Evolutionary conservation across 148 eudicot genomes (phyloP), one percentile per base, ranked within the genome.

Genomic region (Cornus kousa): DNA sequence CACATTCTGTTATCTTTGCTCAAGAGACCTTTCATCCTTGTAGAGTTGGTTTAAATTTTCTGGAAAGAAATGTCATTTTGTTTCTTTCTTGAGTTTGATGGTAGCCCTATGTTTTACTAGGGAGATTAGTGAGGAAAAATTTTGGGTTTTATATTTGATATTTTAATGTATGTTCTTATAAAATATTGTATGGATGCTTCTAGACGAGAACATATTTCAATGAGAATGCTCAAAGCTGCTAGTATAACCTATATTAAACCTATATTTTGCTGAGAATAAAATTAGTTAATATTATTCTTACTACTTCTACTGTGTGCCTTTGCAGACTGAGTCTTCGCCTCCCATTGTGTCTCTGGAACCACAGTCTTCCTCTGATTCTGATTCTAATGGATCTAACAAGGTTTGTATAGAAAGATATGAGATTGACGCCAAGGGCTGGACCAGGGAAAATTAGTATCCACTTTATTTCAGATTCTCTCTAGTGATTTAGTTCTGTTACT

Each of bases 291-390:
- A 62, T n/a, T 62, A 19, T 62, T 62, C 31, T 68, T 16, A 14
- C 32, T 46, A n/a, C 13, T 14, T 66, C 13, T 59, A n/a, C 13
- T 43, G 4, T 78, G 40, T 78, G 37, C 70, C 40, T 78, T 20
- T 80, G 79, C 91, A 92, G 98, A 73, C 86, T 71, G 86, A 68
- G 43, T 92, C 94, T 62, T 80, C 89, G 79, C 93, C 96, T 72
- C 74, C 85, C 40, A 60, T 71, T 68, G 22, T 78, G 67, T 66
- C 80, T 23, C 24, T 74, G 73, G 94, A 90, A 75, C 84, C 86
- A 48, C 76, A 91, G 43, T 87, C 98, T 73, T 89, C 97, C 23
- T 84, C 92, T 66, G 43, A 81, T 76, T 84, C 92, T 66, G 43
- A 81, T 76, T 76, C 90, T 31, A 71, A 62, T 80, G 83, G 79